phyloP scores from a whole-genome alignment of 2,329 filamentous ascomycete species.

The Aspergillus sp. region DNA sequence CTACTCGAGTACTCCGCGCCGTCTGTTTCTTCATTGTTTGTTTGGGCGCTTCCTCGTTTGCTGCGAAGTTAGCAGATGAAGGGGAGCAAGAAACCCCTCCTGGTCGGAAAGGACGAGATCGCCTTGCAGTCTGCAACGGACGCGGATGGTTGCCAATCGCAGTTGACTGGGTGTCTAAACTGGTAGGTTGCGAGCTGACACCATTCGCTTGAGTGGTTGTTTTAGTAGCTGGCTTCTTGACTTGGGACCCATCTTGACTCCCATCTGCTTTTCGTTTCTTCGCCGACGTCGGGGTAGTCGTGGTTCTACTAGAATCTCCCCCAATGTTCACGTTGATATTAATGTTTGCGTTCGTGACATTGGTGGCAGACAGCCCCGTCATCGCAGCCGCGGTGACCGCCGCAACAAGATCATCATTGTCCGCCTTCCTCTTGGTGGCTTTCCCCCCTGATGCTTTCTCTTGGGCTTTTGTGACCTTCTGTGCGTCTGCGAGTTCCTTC shows the following conservation, averaged over 20 bases:
- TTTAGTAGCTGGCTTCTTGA: not conserved
- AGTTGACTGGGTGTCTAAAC: not conserved
- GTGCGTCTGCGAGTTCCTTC: not conserved
- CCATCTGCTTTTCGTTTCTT: not conserved
- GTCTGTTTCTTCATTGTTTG: not conserved
- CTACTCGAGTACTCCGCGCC: not conserved
- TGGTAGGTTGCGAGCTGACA: not conserved
- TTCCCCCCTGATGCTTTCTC: not conserved
- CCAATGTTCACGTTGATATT: slow-evolving; percentile 37
- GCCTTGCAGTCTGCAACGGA: not conserved
- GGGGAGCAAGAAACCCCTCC: not conserved
- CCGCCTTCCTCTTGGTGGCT: not conserved
- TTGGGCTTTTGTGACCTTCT: not conserved
- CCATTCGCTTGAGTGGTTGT: not conserved
- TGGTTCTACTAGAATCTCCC: not conserved
- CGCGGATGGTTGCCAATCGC: not conserved
- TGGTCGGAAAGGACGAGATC: not conserved
- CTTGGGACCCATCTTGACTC: not conserved
- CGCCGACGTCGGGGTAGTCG: not conserved
- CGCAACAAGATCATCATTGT: not conserved
- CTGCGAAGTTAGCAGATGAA: not conserved
- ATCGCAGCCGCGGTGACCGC: not conserved
- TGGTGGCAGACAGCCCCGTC: not conserved
- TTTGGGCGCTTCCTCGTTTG: not conserved
- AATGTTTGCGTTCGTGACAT: slow-evolving; percentile 26